Percentiles rank a stretch among this genome's conserved stretches.
These are phyloP conservation scores for Pythium monospermum DNA, from an alignment of 352 stramenopile species.

Conservation along the genomic window DNA sequence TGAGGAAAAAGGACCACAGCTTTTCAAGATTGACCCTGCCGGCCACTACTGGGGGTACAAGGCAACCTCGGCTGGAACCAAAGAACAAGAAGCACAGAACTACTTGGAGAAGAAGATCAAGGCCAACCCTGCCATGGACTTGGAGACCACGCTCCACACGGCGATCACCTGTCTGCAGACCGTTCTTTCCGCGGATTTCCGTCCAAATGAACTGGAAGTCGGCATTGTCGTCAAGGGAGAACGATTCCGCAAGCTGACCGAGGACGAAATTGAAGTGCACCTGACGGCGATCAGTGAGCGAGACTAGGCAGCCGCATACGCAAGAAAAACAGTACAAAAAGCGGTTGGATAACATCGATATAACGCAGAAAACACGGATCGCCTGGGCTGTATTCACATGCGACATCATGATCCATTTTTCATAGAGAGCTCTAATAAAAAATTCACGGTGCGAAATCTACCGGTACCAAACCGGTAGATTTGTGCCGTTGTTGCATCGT, in stretches of 20 bases:
- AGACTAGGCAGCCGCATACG: too few species aligned
- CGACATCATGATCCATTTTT: background rate
- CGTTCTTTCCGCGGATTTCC: conserved; percentile 97
- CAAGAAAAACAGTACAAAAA: too few species aligned
- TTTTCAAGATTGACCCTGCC: conserved; percentile 98
- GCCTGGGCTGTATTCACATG: too few species aligned
- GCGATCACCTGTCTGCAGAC: conserved; percentile 97
- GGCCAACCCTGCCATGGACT: conserved; percentile 85
- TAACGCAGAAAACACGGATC: too few species aligned
- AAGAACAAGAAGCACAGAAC: conserved; percentile 99
- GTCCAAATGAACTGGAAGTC: conserved; percentile 94
- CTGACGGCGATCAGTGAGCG: conserved; percentile 97
- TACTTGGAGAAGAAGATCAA: conserved; percentile 99
- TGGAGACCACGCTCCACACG: conserved; percentile 93
- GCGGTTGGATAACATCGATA: too few species aligned
- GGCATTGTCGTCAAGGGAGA: conserved; percentile 63
- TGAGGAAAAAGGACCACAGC: conserved; percentile 96
- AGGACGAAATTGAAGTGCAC: conserved; percentile 97
- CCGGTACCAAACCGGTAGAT: background rate
- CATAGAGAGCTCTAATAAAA: background rate
- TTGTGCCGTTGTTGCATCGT: background rate
- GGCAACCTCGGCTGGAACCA: conserved; percentile 91
- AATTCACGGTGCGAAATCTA: too few species aligned
- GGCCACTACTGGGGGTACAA: conserved; percentile 97
- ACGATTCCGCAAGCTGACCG: conserved; percentile 90